Conservation (phyloP, 139 green algal genomes). For the Haematococcus lacustris region DNA sequence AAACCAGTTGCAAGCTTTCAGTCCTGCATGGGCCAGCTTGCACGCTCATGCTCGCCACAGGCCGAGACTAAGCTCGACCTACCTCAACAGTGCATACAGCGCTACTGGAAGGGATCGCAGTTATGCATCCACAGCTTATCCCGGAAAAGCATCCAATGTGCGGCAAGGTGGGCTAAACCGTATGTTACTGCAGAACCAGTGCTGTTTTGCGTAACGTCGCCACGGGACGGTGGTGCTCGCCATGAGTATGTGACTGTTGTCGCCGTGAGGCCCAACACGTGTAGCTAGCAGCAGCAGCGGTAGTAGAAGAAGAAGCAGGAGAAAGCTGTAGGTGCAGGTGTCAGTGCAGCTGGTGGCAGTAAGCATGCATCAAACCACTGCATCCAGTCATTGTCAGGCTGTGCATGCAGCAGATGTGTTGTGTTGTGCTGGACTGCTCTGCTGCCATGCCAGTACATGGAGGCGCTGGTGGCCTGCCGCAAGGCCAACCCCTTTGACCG, state of each 20-base stretch:
- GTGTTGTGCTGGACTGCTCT: neutral
- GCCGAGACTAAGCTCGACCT: too few relatives aligned
- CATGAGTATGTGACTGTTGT: neutral
- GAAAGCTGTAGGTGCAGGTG: neutral
- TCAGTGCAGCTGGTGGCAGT: neutral
- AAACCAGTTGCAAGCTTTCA: too few relatives aligned
- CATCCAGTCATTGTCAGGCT: neutral
- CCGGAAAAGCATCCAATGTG: conserved; percentile 44
- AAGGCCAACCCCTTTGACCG: conserved; percentile 51
- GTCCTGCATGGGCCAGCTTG: too few relatives aligned
- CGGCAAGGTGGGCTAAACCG: conserved; percentile 45
- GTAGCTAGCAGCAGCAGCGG: neutral
- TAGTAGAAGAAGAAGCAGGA: neutral
- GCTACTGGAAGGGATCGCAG: too few relatives aligned
- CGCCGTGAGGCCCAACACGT: neutral
- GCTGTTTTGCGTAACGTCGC: too few relatives aligned
- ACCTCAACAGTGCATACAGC: too few relatives aligned
- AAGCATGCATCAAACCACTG: neutral
- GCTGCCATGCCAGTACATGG: conserved; percentile 52
- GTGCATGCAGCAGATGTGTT: neutral
- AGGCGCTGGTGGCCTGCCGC: conserved; percentile 58
- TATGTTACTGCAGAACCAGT: too few relatives aligned
- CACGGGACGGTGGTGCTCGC: neutral
- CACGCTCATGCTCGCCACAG: too few relatives aligned
- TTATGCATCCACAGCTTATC: conserved; percentile 51